Evolutionary conservation across 2,329 filamentous ascomycete genomes (phyloP).

Genomic region (Drechslerella coelobrocha): DNA sequence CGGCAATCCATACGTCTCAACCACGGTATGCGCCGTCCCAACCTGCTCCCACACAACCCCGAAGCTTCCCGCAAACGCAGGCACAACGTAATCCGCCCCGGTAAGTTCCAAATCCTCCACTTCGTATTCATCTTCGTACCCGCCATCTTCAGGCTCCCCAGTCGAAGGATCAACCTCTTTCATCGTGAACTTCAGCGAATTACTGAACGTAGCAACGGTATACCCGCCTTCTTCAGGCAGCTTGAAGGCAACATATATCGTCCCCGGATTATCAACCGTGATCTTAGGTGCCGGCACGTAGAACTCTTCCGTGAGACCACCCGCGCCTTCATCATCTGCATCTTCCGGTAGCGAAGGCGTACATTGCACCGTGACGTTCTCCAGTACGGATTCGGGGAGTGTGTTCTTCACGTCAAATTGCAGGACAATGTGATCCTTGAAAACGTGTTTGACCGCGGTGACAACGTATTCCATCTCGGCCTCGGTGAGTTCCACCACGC

Average conservation of each 20-base stretch:
- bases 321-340: slow-evolving; percentile 63
- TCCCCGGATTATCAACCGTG: slow-evolving; percentile 82
- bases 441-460: slow-evolving; percentile 90
- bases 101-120: slow-evolving; percentile 89
- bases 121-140: slow-evolving; percentile 98
- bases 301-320: slow-evolving; percentile 85
- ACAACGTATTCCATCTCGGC: slow-evolving; percentile 98
- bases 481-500: slow-evolving; percentile 87
- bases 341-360: slow-evolving; percentile 82
- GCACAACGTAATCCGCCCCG: slow-evolving; percentile 92
- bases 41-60: slow-evolving; percentile 95
- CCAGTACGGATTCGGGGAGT: slow-evolving; percentile 83
- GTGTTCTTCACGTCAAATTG: slow-evolving; percentile 99
- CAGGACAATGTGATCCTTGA: slow-evolving; percentile 94
- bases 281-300: slow-evolving; percentile 88
- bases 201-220: slow-evolving; percentile 82
- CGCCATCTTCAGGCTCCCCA: slow-evolving; percentile 86
- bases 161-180: slow-evolving; percentile 97
- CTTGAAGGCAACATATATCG: slow-evolving; percentile 93
- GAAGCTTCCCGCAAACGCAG: slow-evolving; percentile 92
- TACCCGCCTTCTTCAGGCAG: slow-evolving; percentile 71
- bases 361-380: slow-evolving; percentile 84
- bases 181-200: slow-evolving; percentile 93
- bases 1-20: slow-evolving; percentile 77
- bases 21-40: slow-evolving; percentile 86